Percentiles rank a stretch among this genome's conserved stretches.
phyloP scores from a whole-genome alignment of 1,284 basidiomycete species.

The Marasmius tenuissimus region DNA sequence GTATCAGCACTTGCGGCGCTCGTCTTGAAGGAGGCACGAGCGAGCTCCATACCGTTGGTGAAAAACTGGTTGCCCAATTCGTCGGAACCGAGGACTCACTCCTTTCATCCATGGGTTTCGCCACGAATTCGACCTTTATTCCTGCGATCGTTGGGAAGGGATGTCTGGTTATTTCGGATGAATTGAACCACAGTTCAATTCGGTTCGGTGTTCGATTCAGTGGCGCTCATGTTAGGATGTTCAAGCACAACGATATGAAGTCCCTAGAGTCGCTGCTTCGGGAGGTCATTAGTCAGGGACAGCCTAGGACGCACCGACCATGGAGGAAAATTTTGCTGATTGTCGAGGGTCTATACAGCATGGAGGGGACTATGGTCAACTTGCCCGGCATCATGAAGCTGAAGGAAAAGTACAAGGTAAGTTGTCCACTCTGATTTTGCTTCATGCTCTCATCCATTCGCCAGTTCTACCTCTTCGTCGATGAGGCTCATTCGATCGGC shows the following conservation, averaged over 20 bases:
- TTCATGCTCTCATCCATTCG: background rate
- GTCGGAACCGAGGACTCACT: conserved; percentile 88
- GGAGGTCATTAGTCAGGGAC: conserved; percentile 95
- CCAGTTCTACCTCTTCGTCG: conserved; percentile 94
- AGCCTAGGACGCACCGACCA: conserved; percentile 94
- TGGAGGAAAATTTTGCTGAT: conserved; percentile 99
- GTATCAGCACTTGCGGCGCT: conserved; percentile 76
- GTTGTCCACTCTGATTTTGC: conserved; percentile 42
- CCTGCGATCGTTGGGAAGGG: conserved; percentile 92
- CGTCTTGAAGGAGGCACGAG: conserved; percentile 83
- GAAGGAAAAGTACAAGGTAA: conserved; percentile 89
- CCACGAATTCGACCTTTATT: conserved; percentile 95
- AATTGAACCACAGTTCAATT: conserved; percentile 96
- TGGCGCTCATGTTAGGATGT: conserved; percentile 89
- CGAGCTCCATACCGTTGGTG: conserved; percentile 82
- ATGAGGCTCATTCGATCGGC: conserved; percentile 98
- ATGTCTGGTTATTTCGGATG: conserved; percentile 95
- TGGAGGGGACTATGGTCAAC: conserved; percentile 95
- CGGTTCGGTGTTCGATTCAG: conserved; percentile 90
- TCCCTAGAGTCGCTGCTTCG: conserved; percentile 81
- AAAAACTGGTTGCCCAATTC: conserved; percentile 89
- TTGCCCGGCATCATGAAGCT: conserved; percentile 84
- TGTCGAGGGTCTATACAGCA: conserved; percentile 96
- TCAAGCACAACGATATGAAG: conserved; percentile 96
- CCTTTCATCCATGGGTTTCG: conserved; percentile 96